Evolutionary conservation across 2,329 filamentous ascomycete genomes (phyloP).

Genomic region (Aspergillus calidoustus): DNA sequence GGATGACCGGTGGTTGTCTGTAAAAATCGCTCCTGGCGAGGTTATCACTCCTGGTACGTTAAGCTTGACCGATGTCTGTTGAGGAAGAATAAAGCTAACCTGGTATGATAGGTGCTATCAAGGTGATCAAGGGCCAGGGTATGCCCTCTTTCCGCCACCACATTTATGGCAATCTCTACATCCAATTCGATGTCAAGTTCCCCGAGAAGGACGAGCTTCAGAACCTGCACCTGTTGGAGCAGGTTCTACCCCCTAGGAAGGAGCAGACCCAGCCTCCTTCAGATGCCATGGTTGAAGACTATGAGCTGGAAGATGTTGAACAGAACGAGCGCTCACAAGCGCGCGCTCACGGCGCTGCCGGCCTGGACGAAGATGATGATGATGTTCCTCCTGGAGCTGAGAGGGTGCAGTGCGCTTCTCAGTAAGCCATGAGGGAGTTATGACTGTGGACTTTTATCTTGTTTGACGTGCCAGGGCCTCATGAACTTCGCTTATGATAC

Average conservation of each 20-base stretch:
- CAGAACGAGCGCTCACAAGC: conserved; percentile 64
- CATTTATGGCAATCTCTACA: conserved; percentile 93
- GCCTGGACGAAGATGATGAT: conserved; percentile 74
- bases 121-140: conserved; percentile 93
- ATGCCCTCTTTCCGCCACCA: conserved; percentile 97
- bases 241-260: conserved; percentile 76
- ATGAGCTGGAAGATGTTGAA: conserved; percentile 84
- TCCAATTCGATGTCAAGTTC: conserved; percentile 98
- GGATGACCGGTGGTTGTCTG: conserved; percentile 93
- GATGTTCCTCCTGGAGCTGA: conserved; percentile 55
- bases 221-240: conserved; percentile 78
- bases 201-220: conserved; percentile 73
- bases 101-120: conserved; percentile 71
- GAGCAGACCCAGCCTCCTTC: conserved; percentile 70
- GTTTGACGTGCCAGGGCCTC: conserved; percentile 31
- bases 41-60: conserved; percentile 85
- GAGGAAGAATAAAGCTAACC: conserved; percentile 9
- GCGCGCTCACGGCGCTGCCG: conserved; percentile 69
- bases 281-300: conserved; percentile 91
- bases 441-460: conserved; percentile 20
- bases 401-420: conserved; percentile 57
- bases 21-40: conserved; percentile 92
- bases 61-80: background rate
- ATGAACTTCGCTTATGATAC: conserved; percentile 45
- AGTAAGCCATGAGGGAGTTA: conserved; percentile 42